Base-by-base conservation (phyloP, 805 yeast species). In the Suhomyces prunicola region DNA sequence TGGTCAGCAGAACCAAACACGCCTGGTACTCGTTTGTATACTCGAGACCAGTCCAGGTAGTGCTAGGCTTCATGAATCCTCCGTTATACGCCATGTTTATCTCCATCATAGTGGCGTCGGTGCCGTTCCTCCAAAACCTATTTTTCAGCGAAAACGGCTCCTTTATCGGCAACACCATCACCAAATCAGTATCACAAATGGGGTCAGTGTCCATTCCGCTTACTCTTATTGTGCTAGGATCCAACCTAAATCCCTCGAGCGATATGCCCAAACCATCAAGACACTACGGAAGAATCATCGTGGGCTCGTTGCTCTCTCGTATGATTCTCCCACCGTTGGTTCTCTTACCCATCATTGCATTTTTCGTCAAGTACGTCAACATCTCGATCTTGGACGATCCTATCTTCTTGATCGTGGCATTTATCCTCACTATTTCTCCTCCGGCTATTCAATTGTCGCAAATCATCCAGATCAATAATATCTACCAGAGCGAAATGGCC, bases 371-470 rank as follows among this genome's bases (percentile, higher is more conserved):
- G 67, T 83, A 78, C 62, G 71, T 87, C 56, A 80, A 80, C 31
- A 77, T 84, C 17, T 84, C 90, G 50, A 86, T 88, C 35, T 72
- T 88, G 66, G 90, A 86, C 65, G 96, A 88, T 66, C 96, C 96
- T 36, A 88, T 88, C 42, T 88, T 88, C 62, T 72, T 88, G 61
- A 83, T 88, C 55, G 92, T 88, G 44, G 84, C 90, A 9, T 88
- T 88, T 62, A 77, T 88, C 29, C 77, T 88, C 56, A 87, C 92
- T 1, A 82, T 87, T 3, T 82, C 91, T 1, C 94, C 96, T 2
- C 94, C 96, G 2, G 94, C 93, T 4, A 87, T 88, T 58, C 96
- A 88, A 68, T 73, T 88, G 52, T 85, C 91, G 23, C 96, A 88
- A 65, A 88, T 88, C 56, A 86, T 90, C 51, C 93, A 87, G 63